Percentiles rank a stretch among this genome's conserved stretches.
These are phyloP conservation scores for Gryganskiella cystojenkinii DNA, from an alignment of 192 early-diverging fungal species.

Conservation along the genomic window DNA sequence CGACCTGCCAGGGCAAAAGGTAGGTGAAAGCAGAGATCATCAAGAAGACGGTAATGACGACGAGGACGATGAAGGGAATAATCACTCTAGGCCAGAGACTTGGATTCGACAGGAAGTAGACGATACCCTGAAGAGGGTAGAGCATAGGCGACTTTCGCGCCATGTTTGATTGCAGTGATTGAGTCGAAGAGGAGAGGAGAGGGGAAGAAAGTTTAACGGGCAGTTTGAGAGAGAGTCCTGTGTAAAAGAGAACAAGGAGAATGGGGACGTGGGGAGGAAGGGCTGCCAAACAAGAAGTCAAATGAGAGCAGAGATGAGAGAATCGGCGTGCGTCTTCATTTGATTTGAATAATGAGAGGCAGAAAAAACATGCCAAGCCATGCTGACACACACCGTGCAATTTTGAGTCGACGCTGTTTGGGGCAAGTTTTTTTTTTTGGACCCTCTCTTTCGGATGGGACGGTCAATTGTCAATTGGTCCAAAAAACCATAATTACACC, in stretches of 20 bases:
- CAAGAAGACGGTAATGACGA: constrained; percentile 32
- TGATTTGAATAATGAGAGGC: too few species aligned
- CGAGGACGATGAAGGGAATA: constrained; percentile 39
- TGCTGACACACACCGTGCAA: too few species aligned
- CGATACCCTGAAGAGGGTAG: constrained; percentile 55
- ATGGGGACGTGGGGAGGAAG: background rate
- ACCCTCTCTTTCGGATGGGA: too few species aligned
- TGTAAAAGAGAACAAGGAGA: background rate
- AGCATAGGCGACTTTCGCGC: constrained; percentile 25
- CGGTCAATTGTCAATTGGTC: too few species aligned
- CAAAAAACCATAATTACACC: too few species aligned
- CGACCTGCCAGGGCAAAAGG: constrained; percentile 63
- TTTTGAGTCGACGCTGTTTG: too few species aligned
- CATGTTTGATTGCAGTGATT: constrained; percentile 12
- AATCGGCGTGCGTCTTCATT: too few species aligned
- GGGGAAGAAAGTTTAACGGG: background rate
- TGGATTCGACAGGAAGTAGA: constrained; percentile 50
- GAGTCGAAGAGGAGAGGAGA: too few species aligned
- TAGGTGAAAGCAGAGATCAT: constrained; percentile 57
- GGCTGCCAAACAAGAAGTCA: background rate
- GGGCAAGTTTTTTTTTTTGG: too few species aligned
- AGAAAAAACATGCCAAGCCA: too few species aligned
- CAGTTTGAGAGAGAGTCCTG: background rate
- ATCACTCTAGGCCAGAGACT: constrained; percentile 46
- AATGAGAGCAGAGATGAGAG: too few species aligned